Conservation (phyloP, 192 early-diverging fungal genomes). For the Jimgerdemannia flammicorona region DNA sequence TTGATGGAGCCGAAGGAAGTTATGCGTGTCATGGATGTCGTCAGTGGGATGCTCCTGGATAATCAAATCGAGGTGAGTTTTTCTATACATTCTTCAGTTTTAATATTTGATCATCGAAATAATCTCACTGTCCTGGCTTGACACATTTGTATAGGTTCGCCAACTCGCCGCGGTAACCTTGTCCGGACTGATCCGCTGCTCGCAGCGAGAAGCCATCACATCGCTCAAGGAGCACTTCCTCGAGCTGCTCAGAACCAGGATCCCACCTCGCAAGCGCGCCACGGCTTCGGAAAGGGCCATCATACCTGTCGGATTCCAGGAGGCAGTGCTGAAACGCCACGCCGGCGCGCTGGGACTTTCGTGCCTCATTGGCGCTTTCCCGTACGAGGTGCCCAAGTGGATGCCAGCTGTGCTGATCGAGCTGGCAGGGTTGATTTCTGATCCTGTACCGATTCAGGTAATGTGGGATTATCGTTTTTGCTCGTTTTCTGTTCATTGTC, state of each 20-base stretch:
- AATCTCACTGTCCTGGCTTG: too few relatives aligned
- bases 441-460: conserved; percentile 82
- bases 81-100: too few relatives aligned
- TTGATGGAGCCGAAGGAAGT: conserved; percentile 57
- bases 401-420: conserved; percentile 81
- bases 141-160: conserved; percentile 45
- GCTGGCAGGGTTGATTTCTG: conserved; percentile 74
- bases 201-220: conserved; percentile 59
- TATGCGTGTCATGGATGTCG: conserved; percentile 60
- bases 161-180: conserved; percentile 73
- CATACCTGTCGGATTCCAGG: conserved; percentile 41
- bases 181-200: conserved; percentile 75
- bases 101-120: too few relatives aligned
- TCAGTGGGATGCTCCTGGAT: conserved; percentile 69
- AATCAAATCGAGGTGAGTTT: conserved; percentile 78
- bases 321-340: conserved; percentile 70
- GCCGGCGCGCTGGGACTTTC: conserved; percentile 89
- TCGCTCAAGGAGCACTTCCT: conserved; percentile 45
- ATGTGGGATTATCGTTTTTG: neutral
- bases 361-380: conserved; percentile 84
- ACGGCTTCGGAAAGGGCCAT: conserved; percentile 17
- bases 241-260: conserved; percentile 25
- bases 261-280: conserved; percentile 43
- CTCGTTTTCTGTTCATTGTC: too few relatives aligned
- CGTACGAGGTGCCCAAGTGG: conserved; percentile 91